Conservation (phyloP, 352 stramenopile species). For the Phytopythium mirpurense region DNA sequence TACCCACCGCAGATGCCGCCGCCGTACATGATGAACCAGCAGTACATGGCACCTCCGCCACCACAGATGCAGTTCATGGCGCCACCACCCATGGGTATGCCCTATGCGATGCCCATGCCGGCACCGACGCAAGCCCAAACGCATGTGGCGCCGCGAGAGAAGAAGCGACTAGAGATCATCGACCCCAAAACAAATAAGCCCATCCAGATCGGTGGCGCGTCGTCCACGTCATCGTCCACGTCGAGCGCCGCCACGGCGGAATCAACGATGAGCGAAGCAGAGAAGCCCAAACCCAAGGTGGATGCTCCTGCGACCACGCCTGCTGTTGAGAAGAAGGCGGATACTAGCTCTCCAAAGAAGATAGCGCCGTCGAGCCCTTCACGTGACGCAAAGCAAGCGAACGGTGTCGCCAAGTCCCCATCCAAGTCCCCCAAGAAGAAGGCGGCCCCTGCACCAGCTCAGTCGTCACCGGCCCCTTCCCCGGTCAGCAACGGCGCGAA, state of each 20-base stretch:
- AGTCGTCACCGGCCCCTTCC: not conserved
- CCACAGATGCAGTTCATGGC: constrained; percentile 37
- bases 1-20: constrained; percentile 38
- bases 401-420: constrained; percentile 8
- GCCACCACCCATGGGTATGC: constrained; percentile 42
- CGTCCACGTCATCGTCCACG: not conserved
- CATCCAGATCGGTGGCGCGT: constrained; percentile 20
- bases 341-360: constrained; percentile 5
- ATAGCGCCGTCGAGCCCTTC: constrained; percentile 1
- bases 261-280: constrained; percentile 11
- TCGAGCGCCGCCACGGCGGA: not conserved
- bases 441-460: not conserved
- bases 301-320: not conserved
- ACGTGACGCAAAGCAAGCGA: constrained; percentile 11
- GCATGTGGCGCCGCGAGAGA: constrained; percentile 34
- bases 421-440: constrained; percentile 22
- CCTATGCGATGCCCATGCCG: constrained; percentile 31
- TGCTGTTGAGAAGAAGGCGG: constrained; percentile 14
- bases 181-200: constrained; percentile 45
- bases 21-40: constrained; percentile 47
- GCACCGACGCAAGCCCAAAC: constrained; percentile 2
- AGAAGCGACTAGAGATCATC: constrained; percentile 41
- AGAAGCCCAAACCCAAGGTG: constrained; percentile 11
- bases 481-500: not conserved
- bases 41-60: constrained; percentile 20